Evolutionary conservation across 495 filamentous ascomycete genomes (phyloP).

Genomic region (Articulospora tetracladia): DNA sequence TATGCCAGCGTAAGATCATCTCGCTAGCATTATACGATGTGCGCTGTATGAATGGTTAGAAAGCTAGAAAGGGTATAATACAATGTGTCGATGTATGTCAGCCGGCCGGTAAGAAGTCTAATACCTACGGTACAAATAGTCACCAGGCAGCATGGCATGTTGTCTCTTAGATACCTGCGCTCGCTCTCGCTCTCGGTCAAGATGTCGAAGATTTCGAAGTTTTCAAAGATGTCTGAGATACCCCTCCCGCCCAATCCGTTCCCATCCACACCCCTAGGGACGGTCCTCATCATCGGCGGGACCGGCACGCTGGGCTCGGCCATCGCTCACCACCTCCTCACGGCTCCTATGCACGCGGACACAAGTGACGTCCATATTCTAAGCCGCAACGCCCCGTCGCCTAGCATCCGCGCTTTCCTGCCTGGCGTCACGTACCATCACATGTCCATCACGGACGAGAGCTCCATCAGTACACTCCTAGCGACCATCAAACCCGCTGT

Average conservation of each 20-base stretch:
- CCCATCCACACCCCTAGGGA: background rate
- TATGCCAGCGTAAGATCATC: too few species aligned
- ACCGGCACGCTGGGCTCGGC: background rate
- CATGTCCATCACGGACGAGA: background rate
- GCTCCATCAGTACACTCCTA: background rate
- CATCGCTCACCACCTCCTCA: background rate
- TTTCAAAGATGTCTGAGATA: background rate
- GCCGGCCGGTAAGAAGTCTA: too few species aligned
- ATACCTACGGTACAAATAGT: too few species aligned
- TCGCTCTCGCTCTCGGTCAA: background rate
- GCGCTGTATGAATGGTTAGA: too few species aligned
- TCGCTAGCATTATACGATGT: too few species aligned
- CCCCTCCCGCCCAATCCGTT: background rate
- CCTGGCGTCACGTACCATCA: background rate
- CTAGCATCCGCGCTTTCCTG: background rate
- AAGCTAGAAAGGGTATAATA: too few species aligned
- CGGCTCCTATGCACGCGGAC: background rate
- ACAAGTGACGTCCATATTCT: background rate
- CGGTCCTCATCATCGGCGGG: background rate
- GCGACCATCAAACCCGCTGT: background rate
- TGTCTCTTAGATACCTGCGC: too few species aligned
- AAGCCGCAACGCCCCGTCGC: background rate
- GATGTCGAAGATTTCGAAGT: background rate
- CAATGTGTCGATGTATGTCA: too few species aligned
- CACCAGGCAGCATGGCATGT: too few species aligned